phyloP scores from a whole-genome alignment of 768 basidiomycete genomes.

The Hirschioporus abietinus region DNA sequence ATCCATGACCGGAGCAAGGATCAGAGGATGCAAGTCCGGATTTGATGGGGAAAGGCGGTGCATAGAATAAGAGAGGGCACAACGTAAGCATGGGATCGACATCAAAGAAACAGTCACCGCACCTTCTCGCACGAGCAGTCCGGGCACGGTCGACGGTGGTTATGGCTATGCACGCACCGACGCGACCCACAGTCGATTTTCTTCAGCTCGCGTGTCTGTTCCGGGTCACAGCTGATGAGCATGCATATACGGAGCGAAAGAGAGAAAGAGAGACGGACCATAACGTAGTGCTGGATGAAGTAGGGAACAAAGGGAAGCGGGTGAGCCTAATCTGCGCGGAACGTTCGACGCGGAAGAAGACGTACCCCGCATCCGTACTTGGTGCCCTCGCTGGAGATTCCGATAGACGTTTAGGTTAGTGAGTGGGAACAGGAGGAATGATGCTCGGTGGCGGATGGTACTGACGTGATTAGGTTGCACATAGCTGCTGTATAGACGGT shows the following conservation, averaged over 20 bases:
- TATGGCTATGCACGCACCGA: slow-evolving; percentile 35
- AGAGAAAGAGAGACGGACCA: slow-evolving; percentile 36
- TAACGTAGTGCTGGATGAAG: slow-evolving; percentile 61
- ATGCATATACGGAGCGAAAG: slow-evolving; percentile 17
- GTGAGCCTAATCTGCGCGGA: slow-evolving; percentile 16
- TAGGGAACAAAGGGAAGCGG: slow-evolving; percentile 14
- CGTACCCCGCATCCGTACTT: slow-evolving; percentile 64
- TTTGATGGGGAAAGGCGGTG: slow-evolving; percentile 8
- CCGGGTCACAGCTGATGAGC: slow-evolving; percentile 3
- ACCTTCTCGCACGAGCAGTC: slow-evolving; percentile 42
- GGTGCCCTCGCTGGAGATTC: slow-evolving; percentile 55
- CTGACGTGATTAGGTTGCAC: slow-evolving; percentile 52
- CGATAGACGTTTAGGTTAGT: slow-evolving; percentile 22
- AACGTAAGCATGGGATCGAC: slow-evolving; percentile 4
- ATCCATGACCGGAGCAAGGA: not conserved
- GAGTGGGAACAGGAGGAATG: slow-evolving; percentile 14
- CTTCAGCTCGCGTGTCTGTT: slow-evolving; percentile 43
- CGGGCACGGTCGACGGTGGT: slow-evolving; percentile 36
- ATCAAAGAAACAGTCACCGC: slow-evolving; percentile 16
- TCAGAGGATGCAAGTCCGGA: not conserved
- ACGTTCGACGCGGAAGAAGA: slow-evolving; percentile 13
- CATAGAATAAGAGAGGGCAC: too few relatives aligned
- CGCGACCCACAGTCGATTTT: slow-evolving; percentile 52
- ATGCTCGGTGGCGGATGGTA: slow-evolving; percentile 20
- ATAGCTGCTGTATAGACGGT: slow-evolving; percentile 23